Evolutionary conservation across 805 yeast species (phyloP), one percentile per base, ranked within the genome.

Genomic region (Kodamaea kaohsiungensis): DNA sequence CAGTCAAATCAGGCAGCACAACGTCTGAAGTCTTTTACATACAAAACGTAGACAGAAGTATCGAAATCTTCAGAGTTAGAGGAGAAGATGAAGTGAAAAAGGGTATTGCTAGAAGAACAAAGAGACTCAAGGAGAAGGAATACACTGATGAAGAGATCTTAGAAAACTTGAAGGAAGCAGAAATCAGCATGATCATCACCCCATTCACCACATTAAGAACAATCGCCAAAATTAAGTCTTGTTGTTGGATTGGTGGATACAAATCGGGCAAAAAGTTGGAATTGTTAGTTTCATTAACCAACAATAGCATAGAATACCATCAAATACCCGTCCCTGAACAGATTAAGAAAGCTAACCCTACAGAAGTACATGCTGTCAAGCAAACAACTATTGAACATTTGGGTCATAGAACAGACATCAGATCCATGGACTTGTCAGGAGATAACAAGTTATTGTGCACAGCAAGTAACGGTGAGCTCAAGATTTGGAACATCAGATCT

Each of bases 331-430:
- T 84, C 9, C 86, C 89, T 6, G 89, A 87, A 52, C 76, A 78
- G 38, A 46, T 71, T 51, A 80, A 80, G 56, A 87, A 86, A 56
- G 77, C 79, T 38, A 62, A 63, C 25, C 66, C 71, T 9, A 73
- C 73, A 38, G 82, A 79, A 18, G 61, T 79, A 8, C 63, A 73
- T 3, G 70, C 85, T 1, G 71, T 67, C 2, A 85, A 80, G 59
- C 71, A 77, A 45, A 82, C 82, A 61, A 70, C 85, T 1, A 76
- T 95, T 18, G 97, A 91, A 49, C 70, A 84, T 43, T 80, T 82
- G 51, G 99, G 99, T 17, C 98, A 92, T 69, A 83, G 98, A 66
- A 84, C 91, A 1, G 99, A 95, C 69, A 80, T 93, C 25, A 81
- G 99, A 62, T 80, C 96, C 3, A 75, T 90, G 65, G 92, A 91